A percentile compares a stretch with the other conserved stretches of the same genome.
phyloP scores from a whole-genome alignment of 2,329 filamentous ascomycete species.

The Aspergillus eucalypticola region DNA sequence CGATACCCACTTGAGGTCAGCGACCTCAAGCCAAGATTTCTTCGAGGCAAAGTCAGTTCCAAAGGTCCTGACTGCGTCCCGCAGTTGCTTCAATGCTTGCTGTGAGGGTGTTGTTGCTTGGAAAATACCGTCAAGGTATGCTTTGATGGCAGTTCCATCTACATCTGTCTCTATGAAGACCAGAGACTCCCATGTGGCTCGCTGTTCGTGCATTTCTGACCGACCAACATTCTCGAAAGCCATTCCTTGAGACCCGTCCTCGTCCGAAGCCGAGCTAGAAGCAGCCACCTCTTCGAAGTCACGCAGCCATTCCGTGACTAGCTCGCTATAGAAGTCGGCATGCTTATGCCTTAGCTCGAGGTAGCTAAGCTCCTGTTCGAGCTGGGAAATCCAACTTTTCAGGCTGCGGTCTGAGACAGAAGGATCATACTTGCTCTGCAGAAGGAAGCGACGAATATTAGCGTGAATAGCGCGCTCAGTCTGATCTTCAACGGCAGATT shows the following conservation, averaged over 20 bases:
- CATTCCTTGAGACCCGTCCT: slow-evolving; percentile 31
- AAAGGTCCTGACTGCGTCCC: slow-evolving; percentile 42
- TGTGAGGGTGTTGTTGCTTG: slow-evolving; percentile 40
- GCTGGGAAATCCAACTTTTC: slow-evolving; percentile 48
- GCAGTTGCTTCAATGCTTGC: slow-evolving; percentile 47
- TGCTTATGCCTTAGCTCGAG: slow-evolving; percentile 58
- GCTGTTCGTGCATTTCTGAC: slow-evolving; percentile 56
- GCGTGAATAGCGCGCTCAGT: slow-evolving; percentile 31
- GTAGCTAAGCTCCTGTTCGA: slow-evolving; percentile 52
- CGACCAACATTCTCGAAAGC: slow-evolving; percentile 53
- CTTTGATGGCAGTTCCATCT: slow-evolving; percentile 48
- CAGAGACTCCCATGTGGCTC: slow-evolving; percentile 56
- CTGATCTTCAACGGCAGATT: slow-evolving; percentile 17
- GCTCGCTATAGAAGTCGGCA: slow-evolving; percentile 56
- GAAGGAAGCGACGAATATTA: slow-evolving; percentile 55
- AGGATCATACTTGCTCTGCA: slow-evolving; percentile 56
- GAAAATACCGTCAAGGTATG: slow-evolving; percentile 57
- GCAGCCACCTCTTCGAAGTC: slow-evolving; percentile 31
- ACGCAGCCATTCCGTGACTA: slow-evolving; percentile 58
- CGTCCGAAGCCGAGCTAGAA: slow-evolving; percentile 19
- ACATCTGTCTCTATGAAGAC: slow-evolving; percentile 54
- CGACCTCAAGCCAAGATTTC: slow-evolving; percentile 43
- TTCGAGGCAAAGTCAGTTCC: slow-evolving; percentile 30
- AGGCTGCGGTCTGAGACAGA: slow-evolving; percentile 53
- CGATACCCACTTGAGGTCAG: slow-evolving; percentile 49